A percentile compares a stretch with the other conserved stretches of the same genome.
These are phyloP conservation scores for Paxillus involutus DNA, from an alignment of 768 basidiomycete species.

Conservation along the genomic window DNA sequence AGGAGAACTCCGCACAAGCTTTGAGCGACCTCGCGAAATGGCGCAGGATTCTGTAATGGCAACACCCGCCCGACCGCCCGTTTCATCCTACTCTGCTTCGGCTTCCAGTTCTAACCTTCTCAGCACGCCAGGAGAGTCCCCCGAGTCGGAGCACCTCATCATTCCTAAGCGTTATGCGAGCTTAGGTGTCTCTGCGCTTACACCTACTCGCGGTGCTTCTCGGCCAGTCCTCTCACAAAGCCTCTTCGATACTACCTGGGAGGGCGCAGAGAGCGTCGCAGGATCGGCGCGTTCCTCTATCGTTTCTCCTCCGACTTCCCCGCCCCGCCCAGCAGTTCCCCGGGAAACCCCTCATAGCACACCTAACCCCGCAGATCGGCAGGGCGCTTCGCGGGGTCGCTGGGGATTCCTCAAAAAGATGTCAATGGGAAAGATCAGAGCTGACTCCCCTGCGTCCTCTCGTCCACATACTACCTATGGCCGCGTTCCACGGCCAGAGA, in stretches of 20 bases:
- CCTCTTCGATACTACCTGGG: slow-evolving; percentile 52
- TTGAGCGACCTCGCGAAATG: slow-evolving; percentile 26
- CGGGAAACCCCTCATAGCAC: slow-evolving; percentile 12
- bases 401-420: slow-evolving; percentile 99
- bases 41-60: slow-evolving; percentile 29
- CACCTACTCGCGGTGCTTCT: slow-evolving; percentile 33
- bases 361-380: slow-evolving; percentile 26
- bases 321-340: slow-evolving; percentile 19
- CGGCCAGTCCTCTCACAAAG: slow-evolving; percentile 42
- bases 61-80: slow-evolving; percentile 39
- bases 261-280: slow-evolving; percentile 21
- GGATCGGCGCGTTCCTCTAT: slow-evolving; percentile 24
- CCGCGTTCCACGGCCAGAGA: slow-evolving; percentile 16
- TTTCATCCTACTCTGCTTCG: slow-evolving; percentile 58
- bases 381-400: slow-evolving; percentile 45
- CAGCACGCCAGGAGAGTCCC: slow-evolving; percentile 29
- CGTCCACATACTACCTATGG: slow-evolving; percentile 37
- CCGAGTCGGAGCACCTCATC: slow-evolving; percentile 35
- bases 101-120: slow-evolving; percentile 69
- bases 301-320: slow-evolving; percentile 26
- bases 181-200: slow-evolving; percentile 48
- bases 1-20: slow-evolving; percentile 61
- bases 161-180: slow-evolving; percentile 65
- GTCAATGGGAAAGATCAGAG: slow-evolving; percentile 92
- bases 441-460: slow-evolving; percentile 49